Evolutionary conservation across 2,329 filamentous ascomycete species (phyloP).

Genomic region (Penicillium palitans): DNA sequence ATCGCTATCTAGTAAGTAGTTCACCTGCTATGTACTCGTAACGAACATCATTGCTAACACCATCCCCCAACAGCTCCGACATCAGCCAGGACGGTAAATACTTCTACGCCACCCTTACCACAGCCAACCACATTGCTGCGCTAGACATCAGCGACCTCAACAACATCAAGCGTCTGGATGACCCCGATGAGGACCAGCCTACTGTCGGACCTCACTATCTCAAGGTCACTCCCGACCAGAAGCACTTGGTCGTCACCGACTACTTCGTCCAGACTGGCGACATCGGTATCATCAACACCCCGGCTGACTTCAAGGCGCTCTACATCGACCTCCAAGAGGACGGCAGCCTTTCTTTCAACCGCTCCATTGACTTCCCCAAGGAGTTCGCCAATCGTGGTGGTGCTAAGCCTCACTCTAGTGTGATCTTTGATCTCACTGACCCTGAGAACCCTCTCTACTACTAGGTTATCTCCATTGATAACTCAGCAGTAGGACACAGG

Average conservation of each 20-base stretch:
- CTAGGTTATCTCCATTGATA: slow-evolving; percentile 3
- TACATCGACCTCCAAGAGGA: slow-evolving; percentile 61
- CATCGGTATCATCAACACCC: slow-evolving; percentile 62
- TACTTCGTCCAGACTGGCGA: slow-evolving; percentile 66
- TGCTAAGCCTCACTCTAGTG: slow-evolving; percentile 57
- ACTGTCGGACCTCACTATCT: slow-evolving; percentile 64
- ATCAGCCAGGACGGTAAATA: slow-evolving; percentile 59
- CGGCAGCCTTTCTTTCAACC: slow-evolving; percentile 60
- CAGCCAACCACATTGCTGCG: slow-evolving; percentile 62
- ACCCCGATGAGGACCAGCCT: slow-evolving; percentile 59
- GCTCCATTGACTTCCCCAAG: slow-evolving; percentile 57
- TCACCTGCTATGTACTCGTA: not conserved
- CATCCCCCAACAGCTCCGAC: slow-evolving; percentile 48
- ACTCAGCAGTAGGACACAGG: too few relatives aligned
- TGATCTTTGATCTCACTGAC: slow-evolving; percentile 59
- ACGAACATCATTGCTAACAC: not conserved
- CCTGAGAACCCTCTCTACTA: slow-evolving; percentile 49
- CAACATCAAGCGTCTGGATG: slow-evolving; percentile 61
- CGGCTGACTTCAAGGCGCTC: slow-evolving; percentile 62
- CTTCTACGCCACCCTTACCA: slow-evolving; percentile 61
- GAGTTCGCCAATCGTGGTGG: slow-evolving; percentile 58
- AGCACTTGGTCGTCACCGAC: slow-evolving; percentile 64
- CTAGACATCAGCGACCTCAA: slow-evolving; percentile 62
- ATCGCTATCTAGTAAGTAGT: slow-evolving; percentile 56
- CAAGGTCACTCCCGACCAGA: slow-evolving; percentile 65